Evolutionary conservation across 2,329 filamentous ascomycete species (phyloP), one percentile per base, ranked within the genome.

Genomic region (Penicillium sp.): DNA sequence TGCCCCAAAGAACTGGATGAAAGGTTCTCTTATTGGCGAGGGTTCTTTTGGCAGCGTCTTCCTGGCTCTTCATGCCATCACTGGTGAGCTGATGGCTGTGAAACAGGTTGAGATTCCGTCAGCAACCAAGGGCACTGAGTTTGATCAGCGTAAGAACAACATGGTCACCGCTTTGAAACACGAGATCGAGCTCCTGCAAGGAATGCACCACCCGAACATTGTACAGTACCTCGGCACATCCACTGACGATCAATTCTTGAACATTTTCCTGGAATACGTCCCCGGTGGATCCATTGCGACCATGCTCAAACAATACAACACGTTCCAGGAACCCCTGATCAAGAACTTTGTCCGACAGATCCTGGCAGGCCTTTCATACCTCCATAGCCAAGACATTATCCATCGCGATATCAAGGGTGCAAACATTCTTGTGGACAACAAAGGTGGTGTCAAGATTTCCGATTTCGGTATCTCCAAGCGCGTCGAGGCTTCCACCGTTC

Each of bases 191-290:
- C 82, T 98, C 45, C 79, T 98, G 36, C 88, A 93, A 55, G 93
- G 96, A 58, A 82, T 98, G 43, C 90, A 94, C 63, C 93, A 98
- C 64, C 83, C 88, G 47, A 97, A 98, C 67, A 97, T 98, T 65
- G 93, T 98, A 67, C 93, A 96, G 67, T 98, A 98, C 66, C 83
- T 98, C 6, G 93, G 93, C 51, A 96, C 90, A 59, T 91, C 90
- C 63, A 91, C 89, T 7, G 93, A 95, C 53, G 83, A 88, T 13
- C 85, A 90, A 47, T 85, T 91, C 67, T 83, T 98, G 62, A 98
- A 98, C 74, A 98, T 98, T 86, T 98, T 98, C 83, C 83, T 98
- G 65, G 93, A 98, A 71, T 98, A 98, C 68, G 93, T 98, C 29
- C 88, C 93, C 12, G 93, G 93, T 70, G 93, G 93, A 39, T 97